Evolutionary conservation across 1,139 yeast genomes (phyloP), one percentile per base, ranked within the genome.

Genomic region (Hanseniaspora sp.): DNA sequence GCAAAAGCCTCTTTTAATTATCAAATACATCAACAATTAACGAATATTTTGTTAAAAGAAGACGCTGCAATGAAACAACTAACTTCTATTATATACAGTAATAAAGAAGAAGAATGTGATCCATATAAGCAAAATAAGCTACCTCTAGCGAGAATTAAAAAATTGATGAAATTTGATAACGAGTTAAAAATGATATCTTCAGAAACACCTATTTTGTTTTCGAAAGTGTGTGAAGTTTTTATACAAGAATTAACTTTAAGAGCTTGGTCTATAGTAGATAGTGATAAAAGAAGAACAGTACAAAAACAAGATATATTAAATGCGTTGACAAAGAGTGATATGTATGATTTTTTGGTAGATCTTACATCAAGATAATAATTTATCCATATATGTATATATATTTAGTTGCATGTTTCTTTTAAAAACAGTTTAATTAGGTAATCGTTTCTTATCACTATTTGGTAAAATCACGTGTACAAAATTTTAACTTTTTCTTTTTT

Each of bases 231-330:
- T 69, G 98, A 92, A 67, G 83, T 92, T 45, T 92, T 92, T 69
- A 92, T 92, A 59, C 90, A 97, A 0, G 98, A 92, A 68, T 74
- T 92, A 56, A 90, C 98, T 12, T 88, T 92, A 96, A 75, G 98
- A 57, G 97, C 98, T 3, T 92, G 98, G 98, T 87, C 92, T 58
- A 96, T 90, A 63, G 96, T 97, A 1, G 97, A 92, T 67, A 96
- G 87, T 63, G 87, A 86, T 70, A 92, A 92, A 66, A 77, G 98
- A 60, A 75, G 98, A 59, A 92, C 98, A 11, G 71, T 92, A 58
- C 98, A 92, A 69, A 83, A 90, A 63, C 83, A 90, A 1, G 98
- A 92, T 66, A 88, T 92, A 59, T 95, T 96, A 1, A 94, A 95
- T 39, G 98, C 98, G 1, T 74, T 92, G 58, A 94, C 92, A 59